Percentiles rank a stretch among this genome's conserved stretches.
Conservation (phyloP, 2,329 filamentous ascomycete species). For the Neonectria magnoliae region DNA sequence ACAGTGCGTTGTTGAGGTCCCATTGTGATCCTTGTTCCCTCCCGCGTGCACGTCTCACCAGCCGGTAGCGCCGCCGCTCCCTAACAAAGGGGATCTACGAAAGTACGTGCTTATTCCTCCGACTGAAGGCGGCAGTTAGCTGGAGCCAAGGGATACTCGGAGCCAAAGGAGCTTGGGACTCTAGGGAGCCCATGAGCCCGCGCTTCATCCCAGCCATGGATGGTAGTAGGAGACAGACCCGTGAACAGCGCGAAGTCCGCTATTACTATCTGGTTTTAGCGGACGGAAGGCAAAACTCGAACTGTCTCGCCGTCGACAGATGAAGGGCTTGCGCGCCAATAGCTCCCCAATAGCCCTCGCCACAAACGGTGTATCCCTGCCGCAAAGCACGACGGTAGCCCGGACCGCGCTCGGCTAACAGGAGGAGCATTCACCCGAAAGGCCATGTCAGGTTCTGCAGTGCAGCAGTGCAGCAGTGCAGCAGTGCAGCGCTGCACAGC, state of each 20-base stretch:
- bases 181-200: background rate
- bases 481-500: background rate
- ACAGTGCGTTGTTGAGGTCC: slow-evolving; percentile 27
- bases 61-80: slow-evolving; percentile 28
- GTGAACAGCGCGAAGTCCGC: background rate
- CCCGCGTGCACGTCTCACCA: slow-evolving; percentile 44
- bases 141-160: background rate
- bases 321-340: slow-evolving; percentile 15
- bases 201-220: background rate
- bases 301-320: slow-evolving; percentile 17
- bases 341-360: slow-evolving; percentile 16
- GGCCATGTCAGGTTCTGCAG: background rate
- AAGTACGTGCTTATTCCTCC: slow-evolving; percentile 29
- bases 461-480: background rate
- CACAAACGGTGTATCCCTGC: slow-evolving; percentile 21
- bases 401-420: slow-evolving; percentile 4
- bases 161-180: background rate
- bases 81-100: slow-evolving; percentile 33
- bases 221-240: background rate
- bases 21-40: slow-evolving; percentile 35
- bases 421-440: background rate
- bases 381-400: background rate
- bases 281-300: slow-evolving; percentile 2
- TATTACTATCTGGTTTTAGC: background rate
- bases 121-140: background rate